A percentile compares a stretch with the other conserved stretches of the same genome.
phyloP scores from a whole-genome alignment of 345 rosid species.

The Gossypium mustelinum region DNA sequence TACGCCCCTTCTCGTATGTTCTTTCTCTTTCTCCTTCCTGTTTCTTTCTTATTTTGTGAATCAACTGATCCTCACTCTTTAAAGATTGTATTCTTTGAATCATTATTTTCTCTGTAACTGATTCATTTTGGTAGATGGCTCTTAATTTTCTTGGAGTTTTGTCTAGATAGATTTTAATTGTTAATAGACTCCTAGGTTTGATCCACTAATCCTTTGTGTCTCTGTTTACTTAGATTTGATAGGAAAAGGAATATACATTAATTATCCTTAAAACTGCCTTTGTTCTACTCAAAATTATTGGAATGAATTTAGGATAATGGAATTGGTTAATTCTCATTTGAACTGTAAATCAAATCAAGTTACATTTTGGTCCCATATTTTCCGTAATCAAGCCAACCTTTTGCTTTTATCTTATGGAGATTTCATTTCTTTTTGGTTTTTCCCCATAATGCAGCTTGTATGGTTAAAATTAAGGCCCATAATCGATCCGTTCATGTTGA shows the following conservation, averaged over 20 bases:
- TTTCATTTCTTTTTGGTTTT: neutral
- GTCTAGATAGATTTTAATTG: no score
- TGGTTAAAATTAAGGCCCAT: conserved; percentile 69
- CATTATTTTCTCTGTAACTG: neutral
- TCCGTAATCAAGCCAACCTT: neutral
- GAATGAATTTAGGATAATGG: no score
- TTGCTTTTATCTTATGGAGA: neutral
- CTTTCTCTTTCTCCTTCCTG: conserved; percentile 36
- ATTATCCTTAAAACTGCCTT: no score
- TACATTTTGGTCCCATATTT: neutral
- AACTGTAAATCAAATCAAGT: neutral
- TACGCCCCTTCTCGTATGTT: conserved; percentile 93
- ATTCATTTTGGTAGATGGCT: neutral
- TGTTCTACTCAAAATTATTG: no score
- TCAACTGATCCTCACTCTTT: neutral
- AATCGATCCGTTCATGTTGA: conserved; percentile 63
- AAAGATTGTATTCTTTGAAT: neutral
- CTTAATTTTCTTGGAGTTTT: conserved; percentile 2
- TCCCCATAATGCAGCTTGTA: conserved; percentile 53
- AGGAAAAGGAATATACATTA: no score
- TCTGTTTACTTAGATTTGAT: no score
- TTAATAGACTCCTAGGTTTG: no score
- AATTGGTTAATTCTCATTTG: no score
- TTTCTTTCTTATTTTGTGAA: neutral
- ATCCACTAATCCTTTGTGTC: no score